Evolutionary conservation across 495 filamentous ascomycete genomes (phyloP).

Genomic region (Paragyromitra xinjiangensis): DNA sequence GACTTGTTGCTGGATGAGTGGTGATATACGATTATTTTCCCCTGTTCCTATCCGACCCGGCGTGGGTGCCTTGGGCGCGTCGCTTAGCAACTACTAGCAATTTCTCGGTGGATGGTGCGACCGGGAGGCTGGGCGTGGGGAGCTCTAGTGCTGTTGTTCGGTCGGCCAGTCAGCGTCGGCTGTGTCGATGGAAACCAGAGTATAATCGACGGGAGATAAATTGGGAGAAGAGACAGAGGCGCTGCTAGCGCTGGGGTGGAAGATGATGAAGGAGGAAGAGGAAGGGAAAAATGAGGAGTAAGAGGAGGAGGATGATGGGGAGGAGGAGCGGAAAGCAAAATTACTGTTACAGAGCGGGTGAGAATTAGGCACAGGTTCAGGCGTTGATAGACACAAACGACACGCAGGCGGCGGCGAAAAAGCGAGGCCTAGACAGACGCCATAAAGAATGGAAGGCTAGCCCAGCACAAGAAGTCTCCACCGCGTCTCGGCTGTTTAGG

Average conservation of each 20-base stretch:
- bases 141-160: constrained; percentile 5
- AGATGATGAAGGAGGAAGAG: background rate
- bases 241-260: constrained; percentile 2
- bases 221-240: constrained; percentile 9
- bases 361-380: constrained; percentile 22
- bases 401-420: constrained; percentile 24
- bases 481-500: constrained; percentile 44
- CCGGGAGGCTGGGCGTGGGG: constrained; percentile 25
- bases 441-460: constrained; percentile 20
- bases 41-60: constrained; percentile 34
- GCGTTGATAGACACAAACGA: constrained; percentile 7
- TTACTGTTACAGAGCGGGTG: constrained; percentile 24
- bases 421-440: constrained; percentile 27
- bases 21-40: constrained; percentile 26
- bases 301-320: background rate
- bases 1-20: constrained; percentile 12
- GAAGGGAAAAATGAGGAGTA: constrained; percentile 2
- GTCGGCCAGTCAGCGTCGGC: constrained; percentile 33
- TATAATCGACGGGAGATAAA: background rate
- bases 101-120: constrained; percentile 46
- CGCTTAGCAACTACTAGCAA: constrained; percentile 49
- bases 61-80: constrained; percentile 41
- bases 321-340: constrained; percentile 15
- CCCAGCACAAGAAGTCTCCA: constrained; percentile 22
- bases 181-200: constrained; percentile 21